Percentiles rank a stretch among this genome's conserved stretches.
phyloP scores from a whole-genome alignment of 768 basidiomycete species.

The Grammothele lineata region DNA sequence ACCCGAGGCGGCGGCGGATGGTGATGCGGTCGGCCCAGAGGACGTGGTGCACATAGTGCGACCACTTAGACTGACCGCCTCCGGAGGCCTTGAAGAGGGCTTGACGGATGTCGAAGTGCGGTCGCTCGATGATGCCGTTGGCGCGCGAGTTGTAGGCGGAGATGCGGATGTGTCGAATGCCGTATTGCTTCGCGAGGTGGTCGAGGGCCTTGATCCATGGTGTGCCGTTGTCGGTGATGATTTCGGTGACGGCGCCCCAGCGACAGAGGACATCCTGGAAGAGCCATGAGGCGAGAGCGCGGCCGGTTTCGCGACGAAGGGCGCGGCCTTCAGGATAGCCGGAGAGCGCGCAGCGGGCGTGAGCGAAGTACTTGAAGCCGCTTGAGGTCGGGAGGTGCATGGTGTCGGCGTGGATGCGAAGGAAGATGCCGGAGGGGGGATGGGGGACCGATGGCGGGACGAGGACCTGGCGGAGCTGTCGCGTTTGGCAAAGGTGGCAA shows the following conservation, averaged over 20 bases:
- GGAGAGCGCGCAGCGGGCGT: constrained; percentile 32
- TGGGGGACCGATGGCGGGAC: constrained; percentile 21
- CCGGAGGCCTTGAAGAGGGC: constrained; percentile 18
- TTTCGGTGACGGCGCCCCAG: constrained; percentile 35
- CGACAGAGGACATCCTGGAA: constrained; percentile 34
- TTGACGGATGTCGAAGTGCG: constrained; percentile 18
- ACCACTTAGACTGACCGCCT: constrained; percentile 19
- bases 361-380: constrained; percentile 33
- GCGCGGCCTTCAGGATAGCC: constrained; percentile 29
- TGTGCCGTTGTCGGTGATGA: constrained; percentile 41
- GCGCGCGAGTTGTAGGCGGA: constrained; percentile 22
- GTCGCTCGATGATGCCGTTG: constrained; percentile 20
- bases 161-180: constrained; percentile 32
- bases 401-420: constrained; percentile 35
- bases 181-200: constrained; percentile 24
- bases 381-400: constrained; percentile 36
- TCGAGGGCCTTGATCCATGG: constrained; percentile 25
- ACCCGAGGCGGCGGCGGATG: constrained; percentile 23
- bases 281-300: constrained; percentile 27
- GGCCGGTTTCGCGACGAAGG: constrained; percentile 26
- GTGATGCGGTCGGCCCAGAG: constrained; percentile 38
- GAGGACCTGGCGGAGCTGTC: constrained; percentile 18
- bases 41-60: constrained; percentile 18
- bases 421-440: constrained; percentile 23
- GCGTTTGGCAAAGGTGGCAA: constrained; percentile 36